Conservation (phyloP, 2,329 filamentous ascomycete species). For the Aspergillus ochraceus region DNA sequence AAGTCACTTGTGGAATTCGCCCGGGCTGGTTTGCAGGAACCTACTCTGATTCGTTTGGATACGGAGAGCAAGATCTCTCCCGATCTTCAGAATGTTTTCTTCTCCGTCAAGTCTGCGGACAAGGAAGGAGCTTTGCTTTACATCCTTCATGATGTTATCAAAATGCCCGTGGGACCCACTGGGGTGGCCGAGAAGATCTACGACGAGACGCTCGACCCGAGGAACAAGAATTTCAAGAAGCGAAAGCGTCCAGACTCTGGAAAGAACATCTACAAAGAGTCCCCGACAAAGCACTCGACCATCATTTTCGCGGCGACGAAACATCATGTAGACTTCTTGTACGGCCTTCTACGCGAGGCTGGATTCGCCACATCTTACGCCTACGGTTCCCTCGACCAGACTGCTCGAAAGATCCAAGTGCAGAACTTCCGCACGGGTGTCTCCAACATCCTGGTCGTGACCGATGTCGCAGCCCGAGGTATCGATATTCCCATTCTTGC, state of each 20-base stretch:
- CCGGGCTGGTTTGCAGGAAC: slow-evolving; percentile 87
- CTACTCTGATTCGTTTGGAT: slow-evolving; percentile 84
- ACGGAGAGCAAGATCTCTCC: slow-evolving; percentile 95
- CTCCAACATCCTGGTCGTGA: slow-evolving; percentile 90
- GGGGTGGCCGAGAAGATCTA: slow-evolving; percentile 49
- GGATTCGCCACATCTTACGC: slow-evolving; percentile 92
- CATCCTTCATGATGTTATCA: slow-evolving; percentile 86
- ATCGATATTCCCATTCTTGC: slow-evolving; percentile 95
- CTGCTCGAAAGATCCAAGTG: slow-evolving; percentile 86
- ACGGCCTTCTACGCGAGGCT: slow-evolving; percentile 72
- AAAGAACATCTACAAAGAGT: slow-evolving; percentile 59
- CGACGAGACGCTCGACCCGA: slow-evolving; percentile 45
- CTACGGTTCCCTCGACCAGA: slow-evolving; percentile 93
- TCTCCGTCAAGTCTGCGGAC: slow-evolving; percentile 85
- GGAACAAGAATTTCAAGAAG: slow-evolving; percentile 45
- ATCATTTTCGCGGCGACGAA: slow-evolving; percentile 95
- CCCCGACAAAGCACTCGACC: slow-evolving; percentile 85
- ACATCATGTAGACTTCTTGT: slow-evolving; percentile 93
- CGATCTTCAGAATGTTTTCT: slow-evolving; percentile 93
- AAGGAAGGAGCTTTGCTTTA: slow-evolving; percentile 92
- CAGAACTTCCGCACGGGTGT: slow-evolving; percentile 82
- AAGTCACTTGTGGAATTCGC: slow-evolving; percentile 96
- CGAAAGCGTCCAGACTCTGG: slow-evolving; percentile 51
- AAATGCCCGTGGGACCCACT: slow-evolving; percentile 73
- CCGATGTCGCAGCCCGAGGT: slow-evolving; percentile 93